Conservation (phyloP, 177 flowering plant species). For the Vitis hybrid region DNA sequence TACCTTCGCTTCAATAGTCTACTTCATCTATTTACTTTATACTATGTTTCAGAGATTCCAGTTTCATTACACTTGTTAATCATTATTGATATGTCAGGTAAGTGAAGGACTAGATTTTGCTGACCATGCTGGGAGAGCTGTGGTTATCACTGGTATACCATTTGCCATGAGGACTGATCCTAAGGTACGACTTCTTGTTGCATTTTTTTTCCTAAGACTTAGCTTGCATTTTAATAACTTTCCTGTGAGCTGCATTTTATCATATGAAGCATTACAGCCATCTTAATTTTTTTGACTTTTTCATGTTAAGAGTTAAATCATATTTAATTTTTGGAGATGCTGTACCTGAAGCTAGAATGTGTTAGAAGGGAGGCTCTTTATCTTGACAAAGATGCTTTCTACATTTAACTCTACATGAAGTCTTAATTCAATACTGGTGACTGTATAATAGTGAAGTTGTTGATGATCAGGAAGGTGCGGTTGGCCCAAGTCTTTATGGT, state of each 20-base stretch:
- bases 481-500: no score
- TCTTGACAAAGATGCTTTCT: no score
- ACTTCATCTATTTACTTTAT: background rate
- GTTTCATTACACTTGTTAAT: background rate
- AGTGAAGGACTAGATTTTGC: conserved; percentile 99
- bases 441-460: background rate
- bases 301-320: background rate
- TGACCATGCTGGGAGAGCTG: conserved; percentile 96
- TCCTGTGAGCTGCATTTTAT: background rate
- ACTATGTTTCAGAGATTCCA: conserved; percentile 1
- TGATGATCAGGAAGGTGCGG: no score
- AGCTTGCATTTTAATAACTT: background rate
- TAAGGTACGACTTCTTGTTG: conserved; percentile 52
- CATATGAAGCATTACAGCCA: background rate
- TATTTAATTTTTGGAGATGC: background rate
- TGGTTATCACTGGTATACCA: conserved; percentile 85
- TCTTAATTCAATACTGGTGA: background rate
- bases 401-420: background rate
- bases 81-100: conserved; percentile 50
- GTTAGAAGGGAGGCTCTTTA: no score
- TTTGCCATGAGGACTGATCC: conserved; percentile 83
- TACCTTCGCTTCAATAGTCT: background rate
- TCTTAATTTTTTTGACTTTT: background rate
- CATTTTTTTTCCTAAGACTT: background rate
- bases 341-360: background rate